Conservation (phyloP, 1,139 yeast genomes). For the Zygotorulaspora mrakii region DNA sequence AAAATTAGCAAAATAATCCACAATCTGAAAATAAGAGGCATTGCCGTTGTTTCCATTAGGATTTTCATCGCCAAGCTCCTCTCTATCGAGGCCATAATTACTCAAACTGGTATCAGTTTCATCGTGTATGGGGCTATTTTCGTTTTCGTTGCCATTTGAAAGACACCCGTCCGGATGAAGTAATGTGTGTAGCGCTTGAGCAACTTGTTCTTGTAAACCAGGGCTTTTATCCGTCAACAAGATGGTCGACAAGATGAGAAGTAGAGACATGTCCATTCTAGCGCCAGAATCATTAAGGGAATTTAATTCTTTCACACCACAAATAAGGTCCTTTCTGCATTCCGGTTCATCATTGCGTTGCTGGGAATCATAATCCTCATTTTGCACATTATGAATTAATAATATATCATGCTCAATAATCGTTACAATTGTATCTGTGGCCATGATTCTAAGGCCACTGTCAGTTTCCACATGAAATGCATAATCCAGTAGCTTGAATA, state of each 20-base stretch:
- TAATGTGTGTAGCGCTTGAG: slow-evolving; percentile 73
- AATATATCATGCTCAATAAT: slow-evolving; percentile 83
- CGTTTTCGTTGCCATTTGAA: slow-evolving; percentile 21
- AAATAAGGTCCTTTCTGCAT: background rate
- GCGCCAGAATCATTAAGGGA: slow-evolving; percentile 7
- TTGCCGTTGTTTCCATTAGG: slow-evolving; percentile 14
- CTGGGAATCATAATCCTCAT: slow-evolving; percentile 17
- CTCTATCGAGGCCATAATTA: background rate
- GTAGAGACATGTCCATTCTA: slow-evolving; percentile 52
- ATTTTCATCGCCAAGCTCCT: slow-evolving; percentile 5
- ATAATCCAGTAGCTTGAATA: slow-evolving; percentile 65
- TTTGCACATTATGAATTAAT: slow-evolving; percentile 47
- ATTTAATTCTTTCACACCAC: slow-evolving; percentile 1
- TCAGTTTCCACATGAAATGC: slow-evolving; percentile 60
- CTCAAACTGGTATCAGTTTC: slow-evolving; percentile 12
- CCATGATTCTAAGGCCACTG: slow-evolving; percentile 55
- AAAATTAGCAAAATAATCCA: slow-evolving; percentile 56
- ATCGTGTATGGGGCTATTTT: slow-evolving; percentile 15
- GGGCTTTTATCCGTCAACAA: slow-evolving; percentile 61
- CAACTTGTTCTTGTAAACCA: slow-evolving; percentile 77
- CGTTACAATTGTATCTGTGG: slow-evolving; percentile 76
- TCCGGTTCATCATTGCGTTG: slow-evolving; percentile 1
- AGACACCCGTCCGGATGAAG: slow-evolving; percentile 53
- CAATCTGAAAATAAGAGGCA: slow-evolving; percentile 39
- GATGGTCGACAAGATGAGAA: slow-evolving; percentile 57